Percentiles rank a stretch among this genome's conserved stretches.
Conservation (phyloP, 768 basidiomycete species). For the Kwoniella newhampshirensis region DNA sequence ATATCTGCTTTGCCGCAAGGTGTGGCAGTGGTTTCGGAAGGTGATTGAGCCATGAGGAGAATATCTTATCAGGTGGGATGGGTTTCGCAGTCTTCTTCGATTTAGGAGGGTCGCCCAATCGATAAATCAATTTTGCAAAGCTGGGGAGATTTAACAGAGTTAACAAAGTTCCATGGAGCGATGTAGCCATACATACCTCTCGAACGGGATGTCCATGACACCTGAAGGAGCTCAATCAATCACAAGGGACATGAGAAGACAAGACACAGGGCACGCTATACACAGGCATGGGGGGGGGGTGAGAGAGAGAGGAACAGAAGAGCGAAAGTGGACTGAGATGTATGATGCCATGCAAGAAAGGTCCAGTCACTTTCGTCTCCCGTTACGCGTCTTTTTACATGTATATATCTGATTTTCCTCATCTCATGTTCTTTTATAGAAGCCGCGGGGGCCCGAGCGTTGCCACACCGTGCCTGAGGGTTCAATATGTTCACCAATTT, state of each 20-base stretch:
- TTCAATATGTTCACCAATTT: neutral
- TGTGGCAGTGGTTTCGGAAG: conserved; percentile 56
- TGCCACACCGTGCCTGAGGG: conserved; percentile 2
- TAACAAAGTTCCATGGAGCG: neutral
- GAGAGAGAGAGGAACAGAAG: neutral
- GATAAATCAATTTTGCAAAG: conserved; percentile 31
- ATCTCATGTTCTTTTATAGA: no score
- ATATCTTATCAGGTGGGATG: conserved; percentile 25
- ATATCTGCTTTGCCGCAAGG: conserved; percentile 63
- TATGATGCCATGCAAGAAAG: no score
- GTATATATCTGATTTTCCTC: no score
- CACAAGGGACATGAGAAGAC: no score
- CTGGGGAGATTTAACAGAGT: conserved; percentile 15
- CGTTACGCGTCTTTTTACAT: no score
- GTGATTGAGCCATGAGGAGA: conserved; percentile 43
- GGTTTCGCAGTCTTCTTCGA: neutral
- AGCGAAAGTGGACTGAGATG: no score
- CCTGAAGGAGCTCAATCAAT: neutral
- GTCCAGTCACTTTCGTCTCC: no score
- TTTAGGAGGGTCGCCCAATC: conserved; percentile 33
- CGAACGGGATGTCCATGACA: conserved; percentile 36
- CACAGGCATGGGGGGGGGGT: no score
- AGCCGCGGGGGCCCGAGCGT: neutral
- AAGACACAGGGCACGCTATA: no score
- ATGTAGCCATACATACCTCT: conserved; percentile 23